Conservation (phyloP, 495 filamentous ascomycete species). For the Zalerion maritima region DNA sequence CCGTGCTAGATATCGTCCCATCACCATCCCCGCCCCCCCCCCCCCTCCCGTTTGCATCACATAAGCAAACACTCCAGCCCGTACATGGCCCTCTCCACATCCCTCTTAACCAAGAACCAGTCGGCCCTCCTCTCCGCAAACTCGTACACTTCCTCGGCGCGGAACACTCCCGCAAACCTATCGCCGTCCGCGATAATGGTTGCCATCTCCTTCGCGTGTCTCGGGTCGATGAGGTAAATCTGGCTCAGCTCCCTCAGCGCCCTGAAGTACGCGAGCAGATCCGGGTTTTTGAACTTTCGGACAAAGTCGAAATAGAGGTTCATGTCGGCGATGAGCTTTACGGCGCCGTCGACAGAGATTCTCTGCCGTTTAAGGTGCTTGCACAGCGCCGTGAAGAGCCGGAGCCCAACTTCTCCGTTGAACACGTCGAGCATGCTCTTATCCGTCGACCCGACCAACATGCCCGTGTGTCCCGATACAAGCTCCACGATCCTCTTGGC, state of each 20-base stretch:
- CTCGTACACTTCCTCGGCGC: constrained; percentile 93
- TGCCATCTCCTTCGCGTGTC: constrained; percentile 88
- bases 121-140: constrained; percentile 89
- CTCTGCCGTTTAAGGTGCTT: constrained; percentile 96
- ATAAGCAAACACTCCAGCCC: constrained; percentile 80
- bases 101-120: constrained; percentile 75
- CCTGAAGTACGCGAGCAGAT: constrained; percentile 76
- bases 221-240: constrained; percentile 83
- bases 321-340: constrained; percentile 92
- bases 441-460: constrained; percentile 86
- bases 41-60: constrained; percentile 30
- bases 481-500: constrained; percentile 70
- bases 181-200: constrained; percentile 84
- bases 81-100: constrained; percentile 96
- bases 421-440: constrained; percentile 97
- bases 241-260: constrained; percentile 85
- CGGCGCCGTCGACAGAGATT: constrained; percentile 74
- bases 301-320: constrained; percentile 85
- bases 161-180: constrained; percentile 80
- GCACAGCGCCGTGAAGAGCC: constrained; percentile 78
- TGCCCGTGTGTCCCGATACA: constrained; percentile 72
- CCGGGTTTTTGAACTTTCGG: constrained; percentile 60
- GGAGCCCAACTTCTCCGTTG: constrained; percentile 91
- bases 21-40: constrained; percentile 2
- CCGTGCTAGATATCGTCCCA: not conserved